Conservation (phyloP, 1,284 basidiomycete genomes). For the Marasmius oreades region DNA sequence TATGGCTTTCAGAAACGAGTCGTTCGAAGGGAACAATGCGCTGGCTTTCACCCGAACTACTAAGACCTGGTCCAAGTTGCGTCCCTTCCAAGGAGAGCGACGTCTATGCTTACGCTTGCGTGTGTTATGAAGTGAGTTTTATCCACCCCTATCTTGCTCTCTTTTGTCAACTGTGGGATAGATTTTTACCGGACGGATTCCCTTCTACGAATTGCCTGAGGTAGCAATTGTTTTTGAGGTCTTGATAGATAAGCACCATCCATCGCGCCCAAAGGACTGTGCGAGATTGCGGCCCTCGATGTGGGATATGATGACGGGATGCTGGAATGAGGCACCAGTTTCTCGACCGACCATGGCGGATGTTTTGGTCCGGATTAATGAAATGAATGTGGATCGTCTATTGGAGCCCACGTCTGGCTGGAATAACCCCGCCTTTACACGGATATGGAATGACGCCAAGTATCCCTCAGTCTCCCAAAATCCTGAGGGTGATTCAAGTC, state of each 20-base stretch:
- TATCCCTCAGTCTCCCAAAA: background rate
- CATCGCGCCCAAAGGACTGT: background rate
- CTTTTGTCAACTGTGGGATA: background rate
- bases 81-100: background rate
- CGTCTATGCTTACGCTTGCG: background rate
- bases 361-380: background rate
- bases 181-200: conserved; percentile 2
- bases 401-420: background rate
- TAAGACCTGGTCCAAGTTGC: background rate
- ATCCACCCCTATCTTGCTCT: background rate
- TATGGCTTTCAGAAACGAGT: background rate
- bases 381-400: background rate
- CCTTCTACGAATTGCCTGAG: background rate
- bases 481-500: too few species aligned
- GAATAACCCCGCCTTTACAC: background rate
- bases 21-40: background rate
- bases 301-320: background rate
- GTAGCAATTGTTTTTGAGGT: background rate
- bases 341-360: background rate
- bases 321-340: background rate
- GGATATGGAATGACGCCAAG: background rate
- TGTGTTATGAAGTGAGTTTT: background rate
- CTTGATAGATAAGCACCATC: background rate
- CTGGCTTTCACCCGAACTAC: background rate
- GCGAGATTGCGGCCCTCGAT: background rate